Base-by-base conservation (phyloP, 495 filamentous ascomycete species). In the Penicillium waksmanii region DNA sequence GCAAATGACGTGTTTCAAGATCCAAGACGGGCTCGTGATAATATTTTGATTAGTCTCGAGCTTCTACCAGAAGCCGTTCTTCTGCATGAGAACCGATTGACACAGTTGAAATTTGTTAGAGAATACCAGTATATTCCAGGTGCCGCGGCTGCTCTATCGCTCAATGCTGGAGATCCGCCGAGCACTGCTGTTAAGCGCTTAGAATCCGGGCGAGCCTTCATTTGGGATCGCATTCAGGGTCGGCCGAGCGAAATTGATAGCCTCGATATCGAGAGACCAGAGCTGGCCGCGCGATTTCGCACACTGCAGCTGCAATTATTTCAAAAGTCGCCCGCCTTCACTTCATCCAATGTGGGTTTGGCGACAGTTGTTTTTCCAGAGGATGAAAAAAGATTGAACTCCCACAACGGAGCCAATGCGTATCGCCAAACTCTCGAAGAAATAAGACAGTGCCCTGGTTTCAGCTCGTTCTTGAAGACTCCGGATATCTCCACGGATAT, bases 211-310 rank as follows among this genome's bases (percentile, higher is more conserved):
- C 12, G 42, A 19, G 42, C 42, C 42, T 44, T 44, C 17, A 44
- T 44, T 19, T 44, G 42, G 42, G 42, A 44, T 44, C 42, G 42
- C n/a, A 44, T 44, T 19, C 42, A 44, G n/a, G 42, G 42, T 18
- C 42, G n/a, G n/a, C 42, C 42, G n/a, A 44, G 15, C 17, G 15
- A 44, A 13, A 3, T 44, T 17, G 42, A 44, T 8, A 13, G 2
- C n/a, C 42, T 44, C 2, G 5, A 44, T 2, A 13, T 13, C 8
- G 13, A 44, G n/a, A n/a, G n/a, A 13, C 42, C 42, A 7, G 42
- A 44, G 7, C 42, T 44, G 3, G 42, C 42, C 8, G n/a, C 1
- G 17, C 13, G 17, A 2, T 44, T 44, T 9, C 13, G 17, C 17
- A 44, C 42, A 44, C 17, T 44, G 42, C 4, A 18, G 8, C 42